phyloP scores from a whole-genome alignment of 2,329 filamentous ascomycete species.

The Geosmithia morbida region DNA sequence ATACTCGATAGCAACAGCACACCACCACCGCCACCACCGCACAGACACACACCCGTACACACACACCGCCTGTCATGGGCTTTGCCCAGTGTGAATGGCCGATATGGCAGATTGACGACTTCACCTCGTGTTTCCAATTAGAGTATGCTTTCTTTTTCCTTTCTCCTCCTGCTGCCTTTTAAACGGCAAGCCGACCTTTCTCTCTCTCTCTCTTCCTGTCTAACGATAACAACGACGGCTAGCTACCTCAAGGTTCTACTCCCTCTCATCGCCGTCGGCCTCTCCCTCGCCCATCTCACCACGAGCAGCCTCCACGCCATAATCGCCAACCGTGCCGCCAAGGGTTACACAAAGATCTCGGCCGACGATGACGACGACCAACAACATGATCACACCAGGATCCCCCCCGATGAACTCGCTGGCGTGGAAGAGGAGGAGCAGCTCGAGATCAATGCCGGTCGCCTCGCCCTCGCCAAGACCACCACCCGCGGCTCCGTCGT shows the following conservation, averaged over 20 bases:
- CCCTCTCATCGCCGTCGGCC: conserved; percentile 53
- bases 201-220: too few species aligned
- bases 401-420: conserved; percentile 31
- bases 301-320: conserved; percentile 40
- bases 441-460: conserved; percentile 42
- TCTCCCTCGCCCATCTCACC: conserved; percentile 56
- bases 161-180: not conserved
- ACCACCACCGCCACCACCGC: too few species aligned
- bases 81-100: conserved; percentile 42
- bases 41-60: not conserved
- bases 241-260: conserved; percentile 51
- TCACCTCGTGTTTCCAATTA: conserved; percentile 46
- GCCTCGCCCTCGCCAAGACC: conserved; percentile 42
- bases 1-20: not conserved
- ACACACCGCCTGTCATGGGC: conserved; percentile 17
- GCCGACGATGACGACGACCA: conserved; percentile 22
- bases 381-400: conserved; percentile 33
- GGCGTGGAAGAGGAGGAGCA: conserved; percentile 42
- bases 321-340: conserved; percentile 30
- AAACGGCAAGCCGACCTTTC: too few species aligned
- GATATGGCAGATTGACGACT: conserved; percentile 50
- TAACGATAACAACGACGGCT: too few species aligned
- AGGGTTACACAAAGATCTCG: conserved; percentile 43
- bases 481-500: conserved; percentile 50
- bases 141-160: conserved; percentile 36